Conservation (phyloP, 2,329 filamentous ascomycete species). For the Sclerotinia nivalis region DNA sequence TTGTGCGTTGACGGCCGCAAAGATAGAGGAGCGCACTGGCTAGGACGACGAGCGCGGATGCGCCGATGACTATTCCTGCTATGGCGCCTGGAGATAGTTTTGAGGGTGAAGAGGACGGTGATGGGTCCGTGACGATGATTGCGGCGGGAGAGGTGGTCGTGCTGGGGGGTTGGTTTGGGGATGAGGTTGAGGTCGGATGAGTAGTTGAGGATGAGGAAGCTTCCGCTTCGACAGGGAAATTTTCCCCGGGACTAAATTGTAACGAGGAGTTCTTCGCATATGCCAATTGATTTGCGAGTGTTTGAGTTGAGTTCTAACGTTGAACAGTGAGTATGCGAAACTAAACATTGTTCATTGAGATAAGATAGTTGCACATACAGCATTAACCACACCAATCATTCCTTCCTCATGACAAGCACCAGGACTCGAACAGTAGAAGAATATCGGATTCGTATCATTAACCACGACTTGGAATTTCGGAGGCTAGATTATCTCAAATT, state of each 20-base stretch:
- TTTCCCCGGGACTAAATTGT: slow-evolving; percentile 33
- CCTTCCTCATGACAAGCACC: slow-evolving; percentile 62
- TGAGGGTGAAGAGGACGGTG: not conserved
- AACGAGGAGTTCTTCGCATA: slow-evolving; percentile 31
- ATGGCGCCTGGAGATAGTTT: slow-evolving; percentile 32
- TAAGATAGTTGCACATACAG: slow-evolving; percentile 46
- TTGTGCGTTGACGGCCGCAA: slow-evolving; percentile 34
- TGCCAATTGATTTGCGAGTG: slow-evolving; percentile 30
- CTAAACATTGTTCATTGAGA: not conserved
- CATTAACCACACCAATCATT: slow-evolving; percentile 81
- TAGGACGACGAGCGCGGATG: slow-evolving; percentile 29
- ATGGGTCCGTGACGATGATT: not conserved
- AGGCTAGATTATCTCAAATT: slow-evolving; percentile 28
- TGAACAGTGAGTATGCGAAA: not conserved
- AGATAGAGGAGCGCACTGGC: slow-evolving; percentile 31
- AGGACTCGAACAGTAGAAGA: slow-evolving; percentile 69
- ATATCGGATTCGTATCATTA: slow-evolving; percentile 64
- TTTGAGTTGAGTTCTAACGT: slow-evolving; percentile 33
- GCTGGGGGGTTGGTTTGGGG: slow-evolving; percentile 16
- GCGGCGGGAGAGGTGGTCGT: slow-evolving; percentile 13
- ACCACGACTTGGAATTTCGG: slow-evolving; percentile 50
- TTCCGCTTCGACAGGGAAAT: slow-evolving; percentile 33
- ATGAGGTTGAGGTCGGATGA: slow-evolving; percentile 23
- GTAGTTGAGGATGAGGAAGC: slow-evolving; percentile 19
- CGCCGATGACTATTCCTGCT: slow-evolving; percentile 35